Evolutionary conservation across 2,329 filamentous ascomycete species (phyloP).

Genomic region (Colletotrichum horii): DNA sequence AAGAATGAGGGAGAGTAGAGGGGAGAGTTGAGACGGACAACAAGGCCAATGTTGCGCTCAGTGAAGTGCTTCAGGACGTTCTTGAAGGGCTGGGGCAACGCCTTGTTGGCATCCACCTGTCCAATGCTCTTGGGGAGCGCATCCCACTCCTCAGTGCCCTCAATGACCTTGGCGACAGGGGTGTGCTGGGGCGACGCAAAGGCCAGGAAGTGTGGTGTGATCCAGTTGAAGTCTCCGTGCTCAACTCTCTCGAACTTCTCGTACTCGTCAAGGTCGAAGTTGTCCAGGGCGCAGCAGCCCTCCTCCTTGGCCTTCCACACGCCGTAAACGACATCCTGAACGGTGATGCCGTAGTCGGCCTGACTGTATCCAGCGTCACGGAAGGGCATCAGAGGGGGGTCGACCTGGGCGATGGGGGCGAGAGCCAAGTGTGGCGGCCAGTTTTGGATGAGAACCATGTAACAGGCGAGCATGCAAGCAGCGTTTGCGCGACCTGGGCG

Average conservation of each 20-base stretch:
- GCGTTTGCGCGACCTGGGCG: constrained; percentile 84
- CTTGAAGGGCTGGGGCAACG: constrained; percentile 87
- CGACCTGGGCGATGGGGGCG: constrained; percentile 93
- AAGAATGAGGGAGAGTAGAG: constrained; percentile 98
- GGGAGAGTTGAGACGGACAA: constrained; percentile 93
- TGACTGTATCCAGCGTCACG: constrained; percentile 98
- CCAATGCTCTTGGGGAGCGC: constrained; percentile 77
- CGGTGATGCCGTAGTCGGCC: constrained; percentile 92
- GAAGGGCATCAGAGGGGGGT: constrained; percentile 98
- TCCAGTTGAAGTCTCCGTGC: constrained; percentile 99
- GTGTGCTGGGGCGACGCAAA: constrained; percentile 93
- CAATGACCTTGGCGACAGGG: constrained; percentile 74
- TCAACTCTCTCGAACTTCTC: constrained; percentile 95
- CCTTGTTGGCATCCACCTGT: constrained; percentile 72
- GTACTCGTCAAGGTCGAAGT: constrained; percentile 97
- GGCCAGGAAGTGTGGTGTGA: constrained; percentile 92
- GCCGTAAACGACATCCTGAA: constrained; percentile 97
- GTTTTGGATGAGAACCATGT: constrained; percentile 98
- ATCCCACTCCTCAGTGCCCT: constrained; percentile 75
- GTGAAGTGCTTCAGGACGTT: constrained; percentile 92
- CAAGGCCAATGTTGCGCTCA: constrained; percentile 86
- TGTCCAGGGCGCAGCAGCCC: constrained; percentile 86
- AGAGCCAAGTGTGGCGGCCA: constrained; percentile 97
- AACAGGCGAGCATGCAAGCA: constrained; percentile 92
- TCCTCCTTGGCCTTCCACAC: constrained; percentile 99